These are phyloP conservation scores for Chalaropsis thielavioides DNA, from an alignment of 2,329 filamentous ascomycete species.

Conservation along the genomic window DNA sequence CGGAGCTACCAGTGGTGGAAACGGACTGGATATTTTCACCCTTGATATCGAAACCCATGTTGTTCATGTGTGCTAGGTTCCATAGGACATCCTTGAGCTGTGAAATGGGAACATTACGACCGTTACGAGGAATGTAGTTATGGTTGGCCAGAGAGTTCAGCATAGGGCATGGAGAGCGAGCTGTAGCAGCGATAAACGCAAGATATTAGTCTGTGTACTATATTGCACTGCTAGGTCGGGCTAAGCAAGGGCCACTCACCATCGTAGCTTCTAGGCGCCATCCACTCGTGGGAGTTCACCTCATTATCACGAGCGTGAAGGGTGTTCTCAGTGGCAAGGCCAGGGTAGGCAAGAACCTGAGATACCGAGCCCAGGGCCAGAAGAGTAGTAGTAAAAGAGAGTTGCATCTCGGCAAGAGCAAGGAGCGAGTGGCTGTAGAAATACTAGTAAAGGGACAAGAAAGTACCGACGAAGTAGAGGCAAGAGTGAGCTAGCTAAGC, in stretches of 20 bases:
- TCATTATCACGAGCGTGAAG: background rate
- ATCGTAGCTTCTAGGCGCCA: slow-evolving; percentile 4
- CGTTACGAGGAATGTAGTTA: slow-evolving; percentile 20
- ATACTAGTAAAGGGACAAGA: background rate
- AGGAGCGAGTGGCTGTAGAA: background rate
- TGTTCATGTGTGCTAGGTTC: slow-evolving; percentile 18
- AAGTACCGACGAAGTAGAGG: no score
- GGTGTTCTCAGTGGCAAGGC: background rate
- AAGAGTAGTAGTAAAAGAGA: slow-evolving; percentile 6
- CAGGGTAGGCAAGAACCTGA: slow-evolving; percentile 12
- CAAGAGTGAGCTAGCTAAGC: no score
- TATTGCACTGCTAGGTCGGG: background rate
- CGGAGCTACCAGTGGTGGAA: slow-evolving; percentile 22
- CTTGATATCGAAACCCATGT: slow-evolving; percentile 18
- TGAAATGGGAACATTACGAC: slow-evolving; percentile 18
- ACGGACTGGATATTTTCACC: slow-evolving; percentile 18
- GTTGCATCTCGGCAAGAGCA: slow-evolving; percentile 4
- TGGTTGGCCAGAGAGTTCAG: slow-evolving; percentile 21
- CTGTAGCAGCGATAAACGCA: background rate
- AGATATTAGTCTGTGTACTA: background rate
- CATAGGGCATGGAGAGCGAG: slow-evolving; percentile 21
- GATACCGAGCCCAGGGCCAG: slow-evolving; percentile 12
- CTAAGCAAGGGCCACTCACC: background rate
- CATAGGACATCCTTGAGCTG: background rate
- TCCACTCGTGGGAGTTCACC: slow-evolving; percentile 13